Percentiles rank a stretch among this genome's conserved stretches.
Evolutionary conservation across 768 basidiomycete genomes (phyloP).

Genomic region (Tephrocybe rancida): DNA sequence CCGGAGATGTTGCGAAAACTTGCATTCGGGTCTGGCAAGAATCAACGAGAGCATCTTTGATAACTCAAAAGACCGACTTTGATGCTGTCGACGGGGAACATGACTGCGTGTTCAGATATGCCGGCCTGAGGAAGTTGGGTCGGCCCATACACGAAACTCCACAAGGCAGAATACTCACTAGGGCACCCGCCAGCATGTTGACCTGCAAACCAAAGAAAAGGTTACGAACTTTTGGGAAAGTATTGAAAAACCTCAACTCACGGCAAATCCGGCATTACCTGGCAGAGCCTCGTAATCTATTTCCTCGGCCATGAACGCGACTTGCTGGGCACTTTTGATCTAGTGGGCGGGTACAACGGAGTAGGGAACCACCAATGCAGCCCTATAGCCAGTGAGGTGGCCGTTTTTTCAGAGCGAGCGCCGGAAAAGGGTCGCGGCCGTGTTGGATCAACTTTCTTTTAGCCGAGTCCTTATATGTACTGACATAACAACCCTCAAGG

Average conservation of each 20-base stretch:
- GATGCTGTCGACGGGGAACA: slow-evolving; percentile 98
- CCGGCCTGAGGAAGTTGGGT: slow-evolving; percentile 67
- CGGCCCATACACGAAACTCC: neutral
- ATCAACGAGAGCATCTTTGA: neutral
- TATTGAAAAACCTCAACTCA: slow-evolving; percentile 35
- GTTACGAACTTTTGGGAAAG: slow-evolving; percentile 10
- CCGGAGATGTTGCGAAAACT: slow-evolving; percentile 86
- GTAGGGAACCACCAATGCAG: slow-evolving; percentile 3
- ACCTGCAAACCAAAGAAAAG: slow-evolving; percentile 49
- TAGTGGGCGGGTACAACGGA: neutral
- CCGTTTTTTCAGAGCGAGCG: slow-evolving; percentile 3
- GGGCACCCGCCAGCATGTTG: slow-evolving; percentile 95
- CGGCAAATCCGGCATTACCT: slow-evolving; percentile 78
- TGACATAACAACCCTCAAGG: neutral
- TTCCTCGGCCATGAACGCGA: slow-evolving; percentile 39
- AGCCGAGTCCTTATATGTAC: neutral
- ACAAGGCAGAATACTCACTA: slow-evolving; percentile 58
- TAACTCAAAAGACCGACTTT: slow-evolving; percentile 61
- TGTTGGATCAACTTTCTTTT: neutral
- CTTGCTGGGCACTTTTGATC: slow-evolving; percentile 9
- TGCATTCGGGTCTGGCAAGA: slow-evolving; percentile 93
- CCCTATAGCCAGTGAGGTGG: slow-evolving; percentile 1
- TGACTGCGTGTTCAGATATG: slow-evolving; percentile 98
- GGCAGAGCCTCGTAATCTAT: slow-evolving; percentile 57
- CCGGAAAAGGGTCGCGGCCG: slow-evolving; percentile 5